Percentiles rank a stretch among this genome's conserved stretches.
phyloP scores from a whole-genome alignment of 768 basidiomycete genomes.

The Suillus hirtellus region DNA sequence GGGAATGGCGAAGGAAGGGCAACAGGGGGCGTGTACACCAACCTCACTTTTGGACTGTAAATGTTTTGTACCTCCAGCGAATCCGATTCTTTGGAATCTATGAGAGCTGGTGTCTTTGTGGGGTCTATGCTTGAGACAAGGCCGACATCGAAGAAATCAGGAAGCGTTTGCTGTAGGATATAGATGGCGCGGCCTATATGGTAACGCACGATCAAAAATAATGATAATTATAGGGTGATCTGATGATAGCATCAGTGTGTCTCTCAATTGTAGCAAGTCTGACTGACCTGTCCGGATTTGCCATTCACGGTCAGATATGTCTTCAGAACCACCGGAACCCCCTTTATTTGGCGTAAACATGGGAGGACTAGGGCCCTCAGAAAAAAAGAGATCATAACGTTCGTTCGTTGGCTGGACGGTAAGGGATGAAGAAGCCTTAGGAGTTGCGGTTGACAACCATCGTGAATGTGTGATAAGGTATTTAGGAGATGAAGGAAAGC shows the following conservation, averaged over 20 bases:
- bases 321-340: conserved; percentile 14
- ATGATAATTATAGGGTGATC: conserved; percentile 7
- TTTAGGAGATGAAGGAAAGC: neutral
- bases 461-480: conserved; percentile 6
- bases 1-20: conserved; percentile 71
- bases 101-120: conserved; percentile 37
- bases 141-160: conserved; percentile 68
- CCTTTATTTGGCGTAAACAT: conserved; percentile 27
- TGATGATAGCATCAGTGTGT: conserved; percentile 33
- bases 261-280: conserved; percentile 14
- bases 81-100: conserved; percentile 15
- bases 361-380: conserved; percentile 16
- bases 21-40: conserved; percentile 70
- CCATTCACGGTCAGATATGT: conserved; percentile 73
- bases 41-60: conserved; percentile 63
- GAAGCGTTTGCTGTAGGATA: conserved; percentile 67
- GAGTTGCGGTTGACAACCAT: conserved; percentile 12
- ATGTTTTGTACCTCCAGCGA: conserved; percentile 41
- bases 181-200: conserved; percentile 67
- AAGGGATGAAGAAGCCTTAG: conserved; percentile 24
- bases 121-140: conserved; percentile 59
- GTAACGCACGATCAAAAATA: conserved; percentile 1
- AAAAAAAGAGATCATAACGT: conserved; percentile 8
- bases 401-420: neutral
- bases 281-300: conserved; percentile 68